Conservation (phyloP, 2,329 filamentous ascomycete genomes). For the Fusarium palustre region DNA sequence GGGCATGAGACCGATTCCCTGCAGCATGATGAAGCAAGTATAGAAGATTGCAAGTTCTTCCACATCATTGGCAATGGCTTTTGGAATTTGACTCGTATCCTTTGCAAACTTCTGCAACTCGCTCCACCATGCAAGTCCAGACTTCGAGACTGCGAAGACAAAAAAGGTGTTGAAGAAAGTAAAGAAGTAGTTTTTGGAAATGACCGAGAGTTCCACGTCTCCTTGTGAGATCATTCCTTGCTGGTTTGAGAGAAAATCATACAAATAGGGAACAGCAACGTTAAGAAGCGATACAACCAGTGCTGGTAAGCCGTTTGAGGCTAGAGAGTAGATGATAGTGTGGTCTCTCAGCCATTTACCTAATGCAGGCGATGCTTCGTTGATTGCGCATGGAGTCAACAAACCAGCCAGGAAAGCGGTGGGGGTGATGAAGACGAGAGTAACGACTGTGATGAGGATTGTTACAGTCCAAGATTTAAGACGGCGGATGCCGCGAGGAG, state of each 20-base stretch:
- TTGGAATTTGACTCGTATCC: constrained; percentile 83
- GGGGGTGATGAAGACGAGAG: constrained; percentile 87
- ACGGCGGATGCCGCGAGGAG: constrained; percentile 78
- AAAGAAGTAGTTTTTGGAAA: constrained; percentile 99
- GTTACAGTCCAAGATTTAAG: constrained; percentile 87
- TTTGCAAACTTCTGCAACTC: constrained; percentile 79
- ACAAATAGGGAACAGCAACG: constrained; percentile 90
- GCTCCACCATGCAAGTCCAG: constrained; percentile 79
- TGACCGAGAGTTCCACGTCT: constrained; percentile 92
- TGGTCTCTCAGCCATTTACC: constrained; percentile 76
- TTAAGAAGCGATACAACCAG: constrained; percentile 88
- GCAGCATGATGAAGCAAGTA: constrained; percentile 91
- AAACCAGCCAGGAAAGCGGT: constrained; percentile 83
- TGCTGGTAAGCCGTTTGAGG: constrained; percentile 90
- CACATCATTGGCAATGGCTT: constrained; percentile 79
- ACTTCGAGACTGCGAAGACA: constrained; percentile 89
- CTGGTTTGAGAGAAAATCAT: constrained; percentile 89
- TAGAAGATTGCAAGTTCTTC: constrained; percentile 85
- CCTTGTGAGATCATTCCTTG: constrained; percentile 97
- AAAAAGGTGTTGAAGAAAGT: constrained; percentile 99
- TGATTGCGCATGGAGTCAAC: constrained; percentile 83
- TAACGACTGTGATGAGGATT: constrained; percentile 82
- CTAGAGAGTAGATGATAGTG: constrained; percentile 76
- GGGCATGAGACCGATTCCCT: constrained; percentile 92
- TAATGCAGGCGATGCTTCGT: constrained; percentile 76